Evolutionary conservation across 2,329 filamentous ascomycete species (phyloP).

Genomic region (Coleophoma crateriformis): DNA sequence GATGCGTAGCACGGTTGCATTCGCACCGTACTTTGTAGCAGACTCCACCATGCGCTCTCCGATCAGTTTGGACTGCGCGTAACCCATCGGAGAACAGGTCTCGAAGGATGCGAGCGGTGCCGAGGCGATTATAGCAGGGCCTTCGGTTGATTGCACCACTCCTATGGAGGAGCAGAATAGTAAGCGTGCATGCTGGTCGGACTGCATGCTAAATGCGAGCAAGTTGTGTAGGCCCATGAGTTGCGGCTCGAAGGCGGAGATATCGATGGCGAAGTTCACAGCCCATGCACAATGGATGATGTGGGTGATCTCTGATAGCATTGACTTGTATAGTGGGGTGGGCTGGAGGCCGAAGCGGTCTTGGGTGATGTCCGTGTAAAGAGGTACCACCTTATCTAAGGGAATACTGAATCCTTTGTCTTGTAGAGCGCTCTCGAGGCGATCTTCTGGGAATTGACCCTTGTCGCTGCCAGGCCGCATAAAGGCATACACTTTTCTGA

Average conservation of each 20-base stretch:
- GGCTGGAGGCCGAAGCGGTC: slow-evolving; percentile 31
- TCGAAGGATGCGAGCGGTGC: slow-evolving; percentile 13
- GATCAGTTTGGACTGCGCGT: slow-evolving; percentile 42
- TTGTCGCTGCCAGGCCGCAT: slow-evolving; percentile 28
- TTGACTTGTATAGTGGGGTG: not conserved
- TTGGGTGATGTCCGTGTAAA: slow-evolving; percentile 32
- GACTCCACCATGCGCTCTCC: slow-evolving; percentile 37
- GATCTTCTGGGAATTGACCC: slow-evolving; percentile 22
- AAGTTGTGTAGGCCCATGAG: slow-evolving; percentile 37
- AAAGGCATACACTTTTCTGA: slow-evolving; percentile 47
- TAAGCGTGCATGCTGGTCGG: slow-evolving; percentile 25
- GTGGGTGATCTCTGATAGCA: slow-evolving; percentile 28
- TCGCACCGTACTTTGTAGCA: slow-evolving; percentile 27
- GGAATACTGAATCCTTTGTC: slow-evolving; percentile 23
- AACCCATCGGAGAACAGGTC: slow-evolving; percentile 41
- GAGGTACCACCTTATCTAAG: slow-evolving; percentile 30
- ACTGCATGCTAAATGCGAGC: slow-evolving; percentile 25
- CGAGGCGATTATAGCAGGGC: slow-evolving; percentile 28
- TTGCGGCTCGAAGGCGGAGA: slow-evolving; percentile 39
- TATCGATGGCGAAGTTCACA: slow-evolving; percentile 49
- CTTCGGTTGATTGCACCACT: slow-evolving; percentile 23
- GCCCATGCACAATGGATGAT: slow-evolving; percentile 49
- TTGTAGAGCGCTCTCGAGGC: slow-evolving; percentile 22
- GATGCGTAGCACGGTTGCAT: slow-evolving; percentile 35
- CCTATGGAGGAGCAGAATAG: slow-evolving; percentile 33